Conservation (phyloP, 2,329 filamentous ascomycete genomes). For the Fusarium sulawesiense region DNA sequence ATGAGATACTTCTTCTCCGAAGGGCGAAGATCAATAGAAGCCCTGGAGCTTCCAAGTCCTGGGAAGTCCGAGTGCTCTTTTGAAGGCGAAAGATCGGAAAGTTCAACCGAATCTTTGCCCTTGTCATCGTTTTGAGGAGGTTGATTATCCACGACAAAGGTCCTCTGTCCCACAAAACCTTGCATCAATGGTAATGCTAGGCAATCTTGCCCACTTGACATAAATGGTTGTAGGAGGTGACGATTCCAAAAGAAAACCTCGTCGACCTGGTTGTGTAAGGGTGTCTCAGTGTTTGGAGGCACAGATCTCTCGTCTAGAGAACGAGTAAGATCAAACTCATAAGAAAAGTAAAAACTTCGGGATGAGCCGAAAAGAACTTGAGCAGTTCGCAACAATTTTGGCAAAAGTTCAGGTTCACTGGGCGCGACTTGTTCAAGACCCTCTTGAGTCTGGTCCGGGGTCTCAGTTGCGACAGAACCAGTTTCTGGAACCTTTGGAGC, state of each 20-base stretch:
- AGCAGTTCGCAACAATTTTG: slow-evolving; percentile 85
- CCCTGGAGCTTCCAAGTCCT: slow-evolving; percentile 39
- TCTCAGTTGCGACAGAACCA: slow-evolving; percentile 19
- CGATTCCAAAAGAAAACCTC: slow-evolving; percentile 92
- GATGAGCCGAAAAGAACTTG: slow-evolving; percentile 86
- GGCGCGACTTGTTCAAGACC: slow-evolving; percentile 40
- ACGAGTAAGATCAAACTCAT: slow-evolving; percentile 91
- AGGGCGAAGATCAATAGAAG: slow-evolving; percentile 56
- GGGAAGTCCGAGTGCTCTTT: slow-evolving; percentile 44
- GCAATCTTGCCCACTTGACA: slow-evolving; percentile 75
- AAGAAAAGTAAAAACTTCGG: slow-evolving; percentile 92
- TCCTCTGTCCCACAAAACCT: slow-evolving; percentile 89
- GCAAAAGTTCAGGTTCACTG: slow-evolving; percentile 68
- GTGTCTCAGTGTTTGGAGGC: slow-evolving; percentile 49
- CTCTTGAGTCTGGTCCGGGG: slow-evolving; percentile 52
- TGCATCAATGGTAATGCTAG: slow-evolving; percentile 88
- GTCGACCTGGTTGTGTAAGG: slow-evolving; percentile 79
- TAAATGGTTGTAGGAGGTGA: slow-evolving; percentile 78
- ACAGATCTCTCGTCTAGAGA: slow-evolving; percentile 57
- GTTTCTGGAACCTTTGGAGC: slow-evolving; percentile 42
- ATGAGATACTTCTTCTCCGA: slow-evolving; percentile 75
- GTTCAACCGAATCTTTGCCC: slow-evolving; percentile 60
- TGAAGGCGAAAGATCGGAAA: slow-evolving; percentile 53
- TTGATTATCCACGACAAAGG: slow-evolving; percentile 77
- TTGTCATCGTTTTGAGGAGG: slow-evolving; percentile 65